Evolutionary conservation across 768 basidiomycete species (phyloP).

Genomic region (Nidularia pulvinata): DNA sequence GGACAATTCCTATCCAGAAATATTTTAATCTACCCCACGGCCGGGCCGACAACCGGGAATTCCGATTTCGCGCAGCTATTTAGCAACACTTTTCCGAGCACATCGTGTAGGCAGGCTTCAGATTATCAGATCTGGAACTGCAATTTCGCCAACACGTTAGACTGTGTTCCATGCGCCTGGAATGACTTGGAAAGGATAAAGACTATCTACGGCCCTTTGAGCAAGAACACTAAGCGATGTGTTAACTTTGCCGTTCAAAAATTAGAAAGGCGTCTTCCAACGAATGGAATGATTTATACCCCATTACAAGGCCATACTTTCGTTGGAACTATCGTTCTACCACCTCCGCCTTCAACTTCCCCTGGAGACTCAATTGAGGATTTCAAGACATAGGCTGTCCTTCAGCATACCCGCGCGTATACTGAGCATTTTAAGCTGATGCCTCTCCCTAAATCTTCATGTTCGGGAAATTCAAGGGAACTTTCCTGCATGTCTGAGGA

Average conservation of each 20-base stretch:
- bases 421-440: background rate
- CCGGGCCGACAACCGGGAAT: background rate
- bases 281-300: background rate
- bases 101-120: slow-evolving; percentile 16
- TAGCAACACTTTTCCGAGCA: slow-evolving; percentile 19
- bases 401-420: background rate
- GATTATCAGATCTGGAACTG: slow-evolving; percentile 15
- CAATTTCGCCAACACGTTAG: slow-evolving; percentile 11
- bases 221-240: background rate
- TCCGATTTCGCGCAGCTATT: background rate
- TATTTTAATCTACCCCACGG: background rate
- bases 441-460: too few relatives aligned
- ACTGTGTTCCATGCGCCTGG: background rate
- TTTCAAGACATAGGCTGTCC: background rate
- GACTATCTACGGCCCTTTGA: background rate
- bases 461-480: background rate
- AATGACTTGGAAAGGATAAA: background rate
- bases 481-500: background rate
- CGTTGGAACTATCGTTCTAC: background rate
- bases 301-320: background rate
- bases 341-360: background rate
- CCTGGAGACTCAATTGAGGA: too few relatives aligned
- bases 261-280: background rate
- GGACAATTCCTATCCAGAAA: too few relatives aligned
- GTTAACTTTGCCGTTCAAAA: background rate